Evolutionary conservation across 108 stramenopile genomes (phyloP).

Genomic region (Thalassiosira profunda): DNA sequence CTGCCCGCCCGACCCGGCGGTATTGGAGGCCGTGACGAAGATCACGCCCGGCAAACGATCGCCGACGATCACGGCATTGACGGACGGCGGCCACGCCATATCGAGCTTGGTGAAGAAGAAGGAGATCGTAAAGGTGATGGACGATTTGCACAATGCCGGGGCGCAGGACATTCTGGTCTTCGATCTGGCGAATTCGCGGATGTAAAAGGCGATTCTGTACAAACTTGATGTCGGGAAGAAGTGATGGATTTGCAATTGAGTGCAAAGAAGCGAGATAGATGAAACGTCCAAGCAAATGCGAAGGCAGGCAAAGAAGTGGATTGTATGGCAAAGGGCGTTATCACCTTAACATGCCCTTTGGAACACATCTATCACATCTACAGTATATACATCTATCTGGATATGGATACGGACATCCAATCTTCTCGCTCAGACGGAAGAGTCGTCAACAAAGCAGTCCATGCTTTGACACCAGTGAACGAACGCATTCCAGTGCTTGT

Average conservation of each 20-base stretch:
- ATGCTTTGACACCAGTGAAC: constrained; percentile 71
- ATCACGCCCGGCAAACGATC: constrained; percentile 97
- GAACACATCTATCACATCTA: background rate
- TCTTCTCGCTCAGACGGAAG: background rate
- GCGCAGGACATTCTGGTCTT: constrained; percentile 96
- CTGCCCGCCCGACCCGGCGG: constrained; percentile 66
- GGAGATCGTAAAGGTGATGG: constrained; percentile 91
- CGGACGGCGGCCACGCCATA: constrained; percentile 85
- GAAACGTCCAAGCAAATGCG: too few relatives aligned
- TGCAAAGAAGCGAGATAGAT: too few relatives aligned
- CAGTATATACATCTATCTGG: background rate
- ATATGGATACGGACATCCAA: constrained; percentile 1
- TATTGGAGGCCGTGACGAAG: constrained; percentile 67
- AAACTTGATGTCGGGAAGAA: background rate
- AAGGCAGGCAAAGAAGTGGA: too few relatives aligned
- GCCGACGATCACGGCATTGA: constrained; percentile 93
- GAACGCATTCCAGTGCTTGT: constrained; percentile 93
- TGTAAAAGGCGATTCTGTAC: constrained; percentile 58
- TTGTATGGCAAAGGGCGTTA: too few relatives aligned
- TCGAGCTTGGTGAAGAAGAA: constrained; percentile 87
- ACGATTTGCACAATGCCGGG: constrained; percentile 89
- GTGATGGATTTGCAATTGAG: background rate
- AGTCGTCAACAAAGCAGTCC: constrained; percentile 51
- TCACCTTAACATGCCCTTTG: background rate
- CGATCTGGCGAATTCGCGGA: constrained; percentile 87